phyloP scores from a whole-genome alignment of 495 filamentous ascomycete genomes.

The Pseudevernia furfuracea region DNA sequence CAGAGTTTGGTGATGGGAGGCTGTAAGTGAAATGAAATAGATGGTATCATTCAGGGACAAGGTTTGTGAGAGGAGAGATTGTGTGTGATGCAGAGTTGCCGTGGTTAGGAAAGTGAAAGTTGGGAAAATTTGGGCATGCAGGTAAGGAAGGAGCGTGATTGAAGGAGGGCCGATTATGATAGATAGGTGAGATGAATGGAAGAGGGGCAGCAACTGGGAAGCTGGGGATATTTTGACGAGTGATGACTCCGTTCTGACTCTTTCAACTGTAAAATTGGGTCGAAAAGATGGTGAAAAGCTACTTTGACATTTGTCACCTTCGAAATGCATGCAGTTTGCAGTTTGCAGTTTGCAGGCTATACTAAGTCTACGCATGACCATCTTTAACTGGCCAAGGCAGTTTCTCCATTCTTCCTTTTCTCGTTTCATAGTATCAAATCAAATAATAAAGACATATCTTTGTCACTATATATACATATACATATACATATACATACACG shows the following conservation, averaged over 20 bases:
- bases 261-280: too few species aligned
- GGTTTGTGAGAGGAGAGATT: not conserved
- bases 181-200: not conserved
- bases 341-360: slow-evolving; percentile 15
- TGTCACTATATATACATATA: too few species aligned
- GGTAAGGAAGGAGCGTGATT: not conserved
- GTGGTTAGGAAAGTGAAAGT: too few species aligned
- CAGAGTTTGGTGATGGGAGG: not conserved
- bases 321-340: too few species aligned
- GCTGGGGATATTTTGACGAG: too few species aligned
- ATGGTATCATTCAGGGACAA: not conserved
- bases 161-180: not conserved
- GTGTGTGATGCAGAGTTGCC: not conserved
- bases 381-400: slow-evolving; percentile 1
- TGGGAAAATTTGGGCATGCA: not conserved
- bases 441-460: not conserved
- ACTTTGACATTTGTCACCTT: not conserved
- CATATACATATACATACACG: too few species aligned
- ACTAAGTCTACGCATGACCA: slow-evolving; percentile 4
- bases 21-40: not conserved
- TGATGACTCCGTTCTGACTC: too few species aligned
- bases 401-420: too few species aligned
- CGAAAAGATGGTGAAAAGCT: not conserved
- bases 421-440: not conserved
- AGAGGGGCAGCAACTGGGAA: not conserved